phyloP scores from a whole-genome alignment of 768 basidiomycete genomes.

The Phylloporus scabripes region DNA sequence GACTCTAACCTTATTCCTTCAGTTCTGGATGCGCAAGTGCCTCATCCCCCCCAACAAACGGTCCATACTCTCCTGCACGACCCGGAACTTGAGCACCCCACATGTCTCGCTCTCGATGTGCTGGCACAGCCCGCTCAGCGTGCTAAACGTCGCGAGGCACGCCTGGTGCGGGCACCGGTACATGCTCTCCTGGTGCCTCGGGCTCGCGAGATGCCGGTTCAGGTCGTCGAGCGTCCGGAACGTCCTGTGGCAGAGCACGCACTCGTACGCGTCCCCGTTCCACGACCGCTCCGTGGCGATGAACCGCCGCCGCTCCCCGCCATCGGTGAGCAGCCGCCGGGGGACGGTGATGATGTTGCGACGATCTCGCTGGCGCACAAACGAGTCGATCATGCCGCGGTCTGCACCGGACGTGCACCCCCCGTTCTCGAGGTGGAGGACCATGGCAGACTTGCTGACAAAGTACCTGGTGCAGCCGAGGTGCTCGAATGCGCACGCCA shows the following conservation, averaged over 20 bases:
- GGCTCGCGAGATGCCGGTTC: conserved; percentile 62
- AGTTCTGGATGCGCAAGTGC: conserved; percentile 12
- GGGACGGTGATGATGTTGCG: conserved; percentile 52
- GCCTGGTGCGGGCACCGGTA: conserved; percentile 49
- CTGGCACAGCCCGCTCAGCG: conserved; percentile 53
- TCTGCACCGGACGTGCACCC: conserved; percentile 46
- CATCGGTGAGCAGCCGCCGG: conserved; percentile 40
- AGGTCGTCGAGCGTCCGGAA: conserved; percentile 40
- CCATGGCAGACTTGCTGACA: conserved; percentile 47
- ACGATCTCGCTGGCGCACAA: conserved; percentile 40
- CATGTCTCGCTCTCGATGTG: conserved; percentile 64
- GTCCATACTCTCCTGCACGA: conserved; percentile 41
- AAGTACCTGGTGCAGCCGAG: conserved; percentile 43
- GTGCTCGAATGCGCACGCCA: conserved; percentile 35
- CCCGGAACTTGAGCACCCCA: conserved; percentile 33
- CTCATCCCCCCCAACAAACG: conserved; percentile 21
- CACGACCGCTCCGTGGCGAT: conserved; percentile 36
- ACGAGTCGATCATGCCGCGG: conserved; percentile 32
- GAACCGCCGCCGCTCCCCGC: conserved; percentile 1
- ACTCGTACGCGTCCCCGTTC: conserved; percentile 50
- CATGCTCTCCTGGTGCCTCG: conserved; percentile 46
- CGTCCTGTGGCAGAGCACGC: conserved; percentile 51
- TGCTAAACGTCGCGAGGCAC: conserved; percentile 41
- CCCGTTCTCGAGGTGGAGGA: conserved; percentile 61
- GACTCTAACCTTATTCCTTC: conserved; percentile 21